Evolutionary conservation across 1,139 yeast species (phyloP), one percentile per base, ranked within the genome.

Genomic region (Kluyveromyces marxianus): DNA sequence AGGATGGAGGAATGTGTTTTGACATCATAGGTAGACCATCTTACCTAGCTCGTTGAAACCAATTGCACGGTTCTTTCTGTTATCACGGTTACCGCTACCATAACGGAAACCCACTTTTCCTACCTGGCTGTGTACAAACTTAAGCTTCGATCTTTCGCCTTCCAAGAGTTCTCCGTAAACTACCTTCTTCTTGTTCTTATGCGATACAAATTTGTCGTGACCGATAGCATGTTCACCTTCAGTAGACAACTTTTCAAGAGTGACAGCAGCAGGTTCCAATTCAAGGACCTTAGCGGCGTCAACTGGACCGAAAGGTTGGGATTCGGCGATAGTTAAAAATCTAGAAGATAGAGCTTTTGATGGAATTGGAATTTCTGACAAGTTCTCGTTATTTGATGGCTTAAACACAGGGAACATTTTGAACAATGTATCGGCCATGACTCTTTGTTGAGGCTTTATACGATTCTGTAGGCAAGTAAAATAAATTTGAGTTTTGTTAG

Each of bases 251-350:
- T 76, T 76, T 54, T 79, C 79, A 56, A 88, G 73, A 3, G 94
- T 84, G 39, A 75, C 80, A 44, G 79, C 76, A 37, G 97, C 97
- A 25, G 96, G 95, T 62, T 87, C 92, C 54, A 90, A 74, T 40
- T 77, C 89, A 55, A 87, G 78, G 39, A 85, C 76, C 50, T 79
- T 71, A 44, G 98, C 96, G n/a, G 98, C 97, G 62, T 92, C 97
- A 6, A 89, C 76, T 5, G 97, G 96, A 4, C 97, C 97, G 65
- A 90, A 90, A n/a, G 96, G 96, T 68, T 89, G 95, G 25, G 90
- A 81, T 69, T 92, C 97, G 10, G 96, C 92, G 63, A 92, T 83
- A 25, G 95, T 84, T 63, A 88, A 69, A 70, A 89, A 90, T 54
- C 95, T 75, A 56, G 94, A 90, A 52, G 81, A 81, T 53, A 83